Evolutionary conservation across 2,329 filamentous ascomycete species (phyloP).

Genomic region (Diplodia intermedia): DNA sequence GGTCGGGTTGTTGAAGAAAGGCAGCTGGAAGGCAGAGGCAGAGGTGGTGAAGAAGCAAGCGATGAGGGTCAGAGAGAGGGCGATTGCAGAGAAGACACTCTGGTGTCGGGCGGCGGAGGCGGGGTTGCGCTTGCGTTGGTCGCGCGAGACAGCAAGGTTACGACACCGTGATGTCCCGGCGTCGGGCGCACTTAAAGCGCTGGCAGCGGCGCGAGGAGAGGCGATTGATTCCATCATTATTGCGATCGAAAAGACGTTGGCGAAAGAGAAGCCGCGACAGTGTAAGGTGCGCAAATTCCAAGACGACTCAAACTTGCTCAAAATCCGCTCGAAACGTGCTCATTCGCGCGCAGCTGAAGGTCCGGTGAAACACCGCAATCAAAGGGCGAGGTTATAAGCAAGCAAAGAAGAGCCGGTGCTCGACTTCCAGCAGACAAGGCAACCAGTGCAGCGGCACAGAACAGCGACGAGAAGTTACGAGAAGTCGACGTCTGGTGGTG

Average conservation of each 20-base stretch:
- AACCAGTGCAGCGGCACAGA: not conserved
- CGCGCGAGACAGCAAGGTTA: conserved; percentile 15
- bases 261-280: not conserved
- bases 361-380: conserved; percentile 22
- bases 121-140: conserved; percentile 17
- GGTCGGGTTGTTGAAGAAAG: conserved; percentile 37
- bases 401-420: not conserved
- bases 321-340: conserved; percentile 29
- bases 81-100: conserved; percentile 15
- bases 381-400: conserved; percentile 1
- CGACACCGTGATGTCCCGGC: conserved; percentile 30
- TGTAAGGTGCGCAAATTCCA: conserved; percentile 9
- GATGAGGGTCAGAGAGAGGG: conserved; percentile 13
- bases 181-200: conserved; percentile 9
- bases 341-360: conserved; percentile 14
- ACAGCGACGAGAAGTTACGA: not conserved
- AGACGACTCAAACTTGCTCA: conserved; percentile 33
- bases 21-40: conserved; percentile 29
- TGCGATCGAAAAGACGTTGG: conserved; percentile 2
- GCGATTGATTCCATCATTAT: not conserved
- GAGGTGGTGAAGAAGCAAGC: conserved; percentile 25
- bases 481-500: conserved; percentile 9
- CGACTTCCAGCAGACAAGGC: not conserved
- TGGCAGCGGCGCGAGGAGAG: conserved; percentile 4
- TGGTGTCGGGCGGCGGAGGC: conserved; percentile 3